A percentile compares a stretch with the other conserved stretches of the same genome.
These are phyloP conservation scores for Vaucheria bursata DNA, from an alignment of 352 stramenopile species.

Conservation along the genomic window DNA sequence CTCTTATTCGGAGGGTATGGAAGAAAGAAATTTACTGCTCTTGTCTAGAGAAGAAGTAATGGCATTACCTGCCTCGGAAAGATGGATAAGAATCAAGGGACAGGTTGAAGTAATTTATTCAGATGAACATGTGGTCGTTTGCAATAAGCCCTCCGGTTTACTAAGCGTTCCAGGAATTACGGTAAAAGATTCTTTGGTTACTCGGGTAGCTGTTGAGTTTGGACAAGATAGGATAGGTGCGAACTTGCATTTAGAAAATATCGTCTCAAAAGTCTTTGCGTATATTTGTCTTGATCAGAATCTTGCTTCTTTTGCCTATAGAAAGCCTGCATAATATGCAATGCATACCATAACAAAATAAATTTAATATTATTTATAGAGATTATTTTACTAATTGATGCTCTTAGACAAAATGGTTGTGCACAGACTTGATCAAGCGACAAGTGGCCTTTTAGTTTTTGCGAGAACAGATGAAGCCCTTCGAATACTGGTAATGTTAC, in stretches of 20 bases:
- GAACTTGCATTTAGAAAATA: not conserved
- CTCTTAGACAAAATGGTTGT: conserved; percentile 40
- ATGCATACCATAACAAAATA: too few species aligned
- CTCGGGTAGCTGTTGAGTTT: conserved; percentile 8
- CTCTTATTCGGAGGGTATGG: too few species aligned
- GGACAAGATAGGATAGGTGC: not conserved
- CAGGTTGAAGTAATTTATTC: conserved; percentile 18
- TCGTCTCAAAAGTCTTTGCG: too few species aligned
- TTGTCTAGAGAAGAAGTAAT: not conserved
- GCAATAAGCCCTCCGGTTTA: conserved; percentile 37
- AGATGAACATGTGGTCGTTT: conserved; percentile 41
- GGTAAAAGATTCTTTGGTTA: conserved; percentile 35
- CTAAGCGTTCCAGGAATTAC: conserved; percentile 27
- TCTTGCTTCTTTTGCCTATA: too few species aligned
- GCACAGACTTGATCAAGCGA: conserved; percentile 37
- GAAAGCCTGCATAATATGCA: too few species aligned
- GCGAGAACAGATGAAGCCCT: conserved; percentile 22
- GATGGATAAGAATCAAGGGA: not conserved
- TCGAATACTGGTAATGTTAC: conserved; percentile 8
- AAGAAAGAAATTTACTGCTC: too few species aligned
- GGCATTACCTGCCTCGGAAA: not conserved
- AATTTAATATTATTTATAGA: not conserved
- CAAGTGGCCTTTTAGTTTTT: conserved; percentile 26
- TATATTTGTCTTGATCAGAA: too few species aligned
- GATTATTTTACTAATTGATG: not conserved